Percentiles rank a stretch among this genome's conserved stretches.
phyloP scores from a whole-genome alignment of 352 stramenopile genomes.

The Pythium coloratum region DNA sequence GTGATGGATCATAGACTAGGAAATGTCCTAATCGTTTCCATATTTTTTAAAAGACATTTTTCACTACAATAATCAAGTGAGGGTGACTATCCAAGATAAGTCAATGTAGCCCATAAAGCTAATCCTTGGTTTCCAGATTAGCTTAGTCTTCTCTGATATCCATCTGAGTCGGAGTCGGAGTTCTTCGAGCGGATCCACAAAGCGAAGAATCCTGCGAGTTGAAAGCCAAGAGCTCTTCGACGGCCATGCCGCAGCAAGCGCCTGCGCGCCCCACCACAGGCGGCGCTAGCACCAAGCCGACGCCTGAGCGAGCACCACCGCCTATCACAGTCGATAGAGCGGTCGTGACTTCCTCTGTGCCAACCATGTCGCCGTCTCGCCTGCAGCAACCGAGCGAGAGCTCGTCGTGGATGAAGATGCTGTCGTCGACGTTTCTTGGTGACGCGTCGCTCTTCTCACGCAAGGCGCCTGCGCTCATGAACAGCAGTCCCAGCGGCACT shows the following conservation, averaged over 20 bases:
- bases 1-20: no score
- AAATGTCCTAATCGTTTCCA: no score
- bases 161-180: no score
- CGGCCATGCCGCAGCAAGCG: constrained; percentile 5
- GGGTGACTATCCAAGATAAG: no score
- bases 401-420: constrained; percentile 77
- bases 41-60: no score
- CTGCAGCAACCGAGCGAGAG: constrained; percentile 2
- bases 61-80: no score
- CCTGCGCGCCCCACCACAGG: background rate
- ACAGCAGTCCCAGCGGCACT: constrained; percentile 18
- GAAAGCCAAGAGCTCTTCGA: no score
- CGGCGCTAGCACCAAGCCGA: background rate
- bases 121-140: no score
- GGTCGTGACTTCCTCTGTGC: background rate
- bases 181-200: no score
- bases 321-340: constrained; percentile 14
- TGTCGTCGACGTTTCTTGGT: constrained; percentile 78
- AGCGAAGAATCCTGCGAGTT: no score
- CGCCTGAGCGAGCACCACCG: constrained; percentile 3
- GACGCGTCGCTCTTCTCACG: constrained; percentile 50
- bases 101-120: no score
- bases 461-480: constrained; percentile 23
- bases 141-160: no score
- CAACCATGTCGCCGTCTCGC: constrained; percentile 4